A percentile compares a stretch with the other conserved stretches of the same genome.
These are phyloP conservation scores for Musa itinerans DNA, from an alignment of 176 grass and related monocot species.

Conservation along the genomic window DNA sequence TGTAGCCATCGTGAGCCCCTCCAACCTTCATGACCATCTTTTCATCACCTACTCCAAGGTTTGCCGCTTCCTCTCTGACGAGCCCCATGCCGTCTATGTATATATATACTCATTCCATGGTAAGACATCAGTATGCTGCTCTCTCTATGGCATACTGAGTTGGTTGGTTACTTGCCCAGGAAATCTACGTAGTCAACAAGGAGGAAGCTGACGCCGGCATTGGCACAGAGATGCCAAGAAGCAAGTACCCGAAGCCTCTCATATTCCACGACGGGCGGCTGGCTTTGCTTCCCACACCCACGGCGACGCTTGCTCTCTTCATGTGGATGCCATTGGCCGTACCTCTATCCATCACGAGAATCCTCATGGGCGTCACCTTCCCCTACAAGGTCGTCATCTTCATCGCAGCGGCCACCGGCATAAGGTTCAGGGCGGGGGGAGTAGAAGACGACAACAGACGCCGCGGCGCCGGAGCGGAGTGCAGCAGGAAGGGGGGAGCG, in stretches of 20 bases:
- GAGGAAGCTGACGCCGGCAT: conserved; percentile 18
- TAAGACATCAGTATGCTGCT: background rate
- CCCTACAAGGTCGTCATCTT: conserved; percentile 38
- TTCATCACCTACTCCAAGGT: conserved; percentile 65
- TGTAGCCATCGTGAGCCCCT: conserved; percentile 38
- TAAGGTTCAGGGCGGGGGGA: conserved; percentile 3
- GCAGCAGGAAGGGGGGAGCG: too few relatives aligned
- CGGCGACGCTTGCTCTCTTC: conserved; percentile 46
- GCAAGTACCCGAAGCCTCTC: conserved; percentile 46
- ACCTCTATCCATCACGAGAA: conserved; percentile 37
- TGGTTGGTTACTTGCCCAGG: conserved; percentile 20
- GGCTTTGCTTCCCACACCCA: conserved; percentile 53
- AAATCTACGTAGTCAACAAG: conserved; percentile 41
- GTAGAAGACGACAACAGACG: background rate
- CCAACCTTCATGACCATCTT: conserved; percentile 21
- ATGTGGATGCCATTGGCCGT: conserved; percentile 53
- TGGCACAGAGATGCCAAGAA: conserved; percentile 34
- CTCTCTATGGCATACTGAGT: background rate
- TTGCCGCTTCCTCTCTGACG: background rate
- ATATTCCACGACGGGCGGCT: conserved; percentile 85
- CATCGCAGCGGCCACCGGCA: conserved; percentile 42
- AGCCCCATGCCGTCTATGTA: too few relatives aligned
- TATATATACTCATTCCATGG: background rate
- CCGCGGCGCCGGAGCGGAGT: background rate
- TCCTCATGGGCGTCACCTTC: conserved; percentile 22